Conservation (phyloP, 192 early-diverging fungal species). For the Backusella luteola region DNA sequence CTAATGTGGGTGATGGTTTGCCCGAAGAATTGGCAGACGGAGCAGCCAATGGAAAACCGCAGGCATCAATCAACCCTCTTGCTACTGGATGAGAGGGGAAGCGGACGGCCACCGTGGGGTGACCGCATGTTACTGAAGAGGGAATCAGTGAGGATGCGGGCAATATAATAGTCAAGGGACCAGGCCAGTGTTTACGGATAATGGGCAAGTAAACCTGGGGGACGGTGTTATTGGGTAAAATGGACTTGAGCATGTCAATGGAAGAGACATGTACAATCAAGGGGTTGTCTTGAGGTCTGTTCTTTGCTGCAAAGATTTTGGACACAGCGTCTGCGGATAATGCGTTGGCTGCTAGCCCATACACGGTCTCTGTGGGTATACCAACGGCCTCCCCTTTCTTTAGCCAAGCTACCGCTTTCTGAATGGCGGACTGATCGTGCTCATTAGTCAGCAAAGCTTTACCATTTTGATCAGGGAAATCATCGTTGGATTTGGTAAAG, state of each 20-base stretch:
- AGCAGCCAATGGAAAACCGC: constrained; percentile 90
- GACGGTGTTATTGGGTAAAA: constrained; percentile 62
- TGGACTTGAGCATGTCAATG: constrained; percentile 77
- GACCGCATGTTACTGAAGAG: constrained; percentile 76
- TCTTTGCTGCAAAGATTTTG: constrained; percentile 84
- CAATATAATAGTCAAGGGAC: constrained; percentile 88
- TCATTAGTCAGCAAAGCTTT: constrained; percentile 9
- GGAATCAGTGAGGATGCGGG: constrained; percentile 74
- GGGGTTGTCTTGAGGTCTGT: constrained; percentile 93
- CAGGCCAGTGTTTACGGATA: constrained; percentile 85
- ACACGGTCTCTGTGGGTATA: constrained; percentile 98
- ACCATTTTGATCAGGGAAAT: constrained; percentile 21
- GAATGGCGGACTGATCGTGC: constrained; percentile 27
- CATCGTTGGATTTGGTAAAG: neutral
- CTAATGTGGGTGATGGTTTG: constrained; percentile 91
- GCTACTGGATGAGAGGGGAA: constrained; percentile 93
- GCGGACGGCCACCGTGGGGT: constrained; percentile 84
- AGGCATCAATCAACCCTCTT: constrained; percentile 78
- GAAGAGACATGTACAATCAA: constrained; percentile 96
- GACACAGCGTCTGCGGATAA: constrained; percentile 61
- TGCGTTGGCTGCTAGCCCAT: constrained; percentile 93
- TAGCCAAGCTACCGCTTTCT: constrained; percentile 56
- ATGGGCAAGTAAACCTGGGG: constrained; percentile 68
- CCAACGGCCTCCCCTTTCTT: constrained; percentile 65
- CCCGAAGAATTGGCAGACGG: constrained; percentile 98